phyloP scores from a whole-genome alignment of 192 early-diverging fungal species.

The Funneliformis mosseae region DNA sequence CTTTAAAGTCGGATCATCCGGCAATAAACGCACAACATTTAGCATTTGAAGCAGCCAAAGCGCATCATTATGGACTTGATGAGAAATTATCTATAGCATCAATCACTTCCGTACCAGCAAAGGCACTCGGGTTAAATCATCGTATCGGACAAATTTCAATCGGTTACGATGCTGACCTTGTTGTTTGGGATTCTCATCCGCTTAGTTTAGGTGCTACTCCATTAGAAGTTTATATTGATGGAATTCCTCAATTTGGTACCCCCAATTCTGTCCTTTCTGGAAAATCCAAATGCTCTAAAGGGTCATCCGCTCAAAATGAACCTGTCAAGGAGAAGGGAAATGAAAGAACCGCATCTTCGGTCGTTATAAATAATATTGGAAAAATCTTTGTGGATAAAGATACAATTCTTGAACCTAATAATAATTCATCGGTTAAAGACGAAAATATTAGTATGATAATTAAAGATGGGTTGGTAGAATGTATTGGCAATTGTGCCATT shows the following conservation, averaged over 20 bases:
- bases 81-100: constrained; percentile 58
- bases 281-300: background rate
- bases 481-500: constrained; percentile 35
- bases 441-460: constrained; percentile 38
- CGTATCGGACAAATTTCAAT: constrained; percentile 64
- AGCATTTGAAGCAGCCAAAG: constrained; percentile 77
- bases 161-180: constrained; percentile 81
- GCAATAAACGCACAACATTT: constrained; percentile 74
- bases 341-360: constrained; percentile 38
- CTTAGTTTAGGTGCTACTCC: constrained; percentile 71
- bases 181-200: constrained; percentile 76
- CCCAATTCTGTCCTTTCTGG: background rate
- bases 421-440: constrained; percentile 1
- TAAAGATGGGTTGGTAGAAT: constrained; percentile 39
- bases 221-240: constrained; percentile 75
- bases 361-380: constrained; percentile 50
- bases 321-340: constrained; percentile 8
- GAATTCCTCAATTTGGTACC: constrained; percentile 58
- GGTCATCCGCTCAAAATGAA: background rate
- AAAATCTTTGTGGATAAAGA: constrained; percentile 36
- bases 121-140: constrained; percentile 64
- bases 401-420: background rate
- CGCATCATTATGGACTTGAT: constrained; percentile 70
- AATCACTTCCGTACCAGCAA: constrained; percentile 74
- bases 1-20: constrained; percentile 80